These are phyloP conservation scores for Sanguinoderma infundibulare DNA, from an alignment of 1,284 basidiomycete species.

Conservation along the genomic window DNA sequence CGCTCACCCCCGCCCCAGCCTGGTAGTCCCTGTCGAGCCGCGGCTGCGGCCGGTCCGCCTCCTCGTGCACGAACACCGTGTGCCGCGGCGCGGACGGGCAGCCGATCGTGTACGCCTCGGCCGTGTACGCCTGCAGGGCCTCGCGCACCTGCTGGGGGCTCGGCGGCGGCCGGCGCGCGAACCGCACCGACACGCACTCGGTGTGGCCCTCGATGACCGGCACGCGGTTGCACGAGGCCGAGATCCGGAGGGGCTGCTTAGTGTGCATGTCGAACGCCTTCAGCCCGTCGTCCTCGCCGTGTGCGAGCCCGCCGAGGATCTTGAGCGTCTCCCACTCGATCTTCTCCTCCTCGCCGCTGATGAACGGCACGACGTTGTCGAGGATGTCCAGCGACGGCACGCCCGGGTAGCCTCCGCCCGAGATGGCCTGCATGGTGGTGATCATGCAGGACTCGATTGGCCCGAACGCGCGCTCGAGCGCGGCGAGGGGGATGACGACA, in stretches of 20 bases:
- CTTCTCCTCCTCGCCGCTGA: constrained; percentile 97
- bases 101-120: constrained; percentile 79
- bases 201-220: constrained; percentile 94
- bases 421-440: constrained; percentile 98
- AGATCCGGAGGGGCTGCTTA: constrained; percentile 80
- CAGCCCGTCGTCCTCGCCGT: constrained; percentile 50
- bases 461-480: constrained; percentile 92
- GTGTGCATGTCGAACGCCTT: constrained; percentile 88
- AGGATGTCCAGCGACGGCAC: constrained; percentile 91
- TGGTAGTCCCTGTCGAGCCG: constrained; percentile 91
- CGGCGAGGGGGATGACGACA: constrained; percentile 89
- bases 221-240: constrained; percentile 60
- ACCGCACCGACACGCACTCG: constrained; percentile 89
- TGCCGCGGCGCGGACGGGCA: constrained; percentile 89
- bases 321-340: constrained; percentile 99
- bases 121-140: constrained; percentile 77
- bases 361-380: constrained; percentile 97
- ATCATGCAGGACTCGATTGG: constrained; percentile 90
- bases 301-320: constrained; percentile 86
- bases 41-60: constrained; percentile 93
- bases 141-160: constrained; percentile 88
- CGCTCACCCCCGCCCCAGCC: constrained; percentile 90
- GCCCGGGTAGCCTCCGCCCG: constrained; percentile 96
- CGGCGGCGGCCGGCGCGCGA: constrained; percentile 82
- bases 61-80: constrained; percentile 93